Evolutionary conservation across 202 grass and related monocot genomes (phyloP).

Genomic region (Cymbopogon flexuosus): DNA sequence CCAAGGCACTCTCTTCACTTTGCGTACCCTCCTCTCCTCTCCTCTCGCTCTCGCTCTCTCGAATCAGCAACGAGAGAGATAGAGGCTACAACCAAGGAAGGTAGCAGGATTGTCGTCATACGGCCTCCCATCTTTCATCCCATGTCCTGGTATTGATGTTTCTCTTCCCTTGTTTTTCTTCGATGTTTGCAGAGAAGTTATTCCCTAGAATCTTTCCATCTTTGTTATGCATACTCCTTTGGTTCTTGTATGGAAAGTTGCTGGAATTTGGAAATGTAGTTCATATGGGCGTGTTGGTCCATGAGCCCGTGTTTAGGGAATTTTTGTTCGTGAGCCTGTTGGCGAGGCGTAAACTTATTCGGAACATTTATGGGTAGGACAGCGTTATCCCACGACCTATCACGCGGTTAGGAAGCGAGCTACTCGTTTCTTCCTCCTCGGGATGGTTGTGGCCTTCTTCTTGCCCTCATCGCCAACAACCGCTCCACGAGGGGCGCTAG

Average conservation of each 20-base stretch:
- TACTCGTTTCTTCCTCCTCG: too few relatives aligned
- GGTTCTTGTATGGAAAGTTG: not conserved
- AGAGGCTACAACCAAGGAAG: not conserved
- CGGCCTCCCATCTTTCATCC: not conserved
- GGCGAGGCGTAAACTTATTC: not conserved
- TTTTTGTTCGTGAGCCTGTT: not conserved
- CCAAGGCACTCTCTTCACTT: not conserved
- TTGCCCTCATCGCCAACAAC: too few relatives aligned
- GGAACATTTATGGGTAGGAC: not conserved
- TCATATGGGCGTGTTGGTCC: too few relatives aligned
- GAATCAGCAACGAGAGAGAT: not conserved
- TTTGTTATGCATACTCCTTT: not conserved
- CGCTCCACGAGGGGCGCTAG: too few relatives aligned
- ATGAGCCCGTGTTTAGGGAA: not conserved
- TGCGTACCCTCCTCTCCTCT: not conserved
- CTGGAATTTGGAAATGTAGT: not conserved
- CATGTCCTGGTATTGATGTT: not conserved
- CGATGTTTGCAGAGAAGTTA: not conserved
- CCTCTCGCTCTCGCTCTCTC: not conserved
- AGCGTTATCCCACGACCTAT: too few relatives aligned
- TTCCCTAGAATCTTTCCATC: not conserved
- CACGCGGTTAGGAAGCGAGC: too few relatives aligned
- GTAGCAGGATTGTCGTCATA: not conserved
- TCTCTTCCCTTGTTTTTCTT: not conserved
- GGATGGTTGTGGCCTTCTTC: too few relatives aligned